These are phyloP conservation scores for Geosmithia flava DNA, from an alignment of 2,329 filamentous ascomycete genomes.

Conservation along the genomic window DNA sequence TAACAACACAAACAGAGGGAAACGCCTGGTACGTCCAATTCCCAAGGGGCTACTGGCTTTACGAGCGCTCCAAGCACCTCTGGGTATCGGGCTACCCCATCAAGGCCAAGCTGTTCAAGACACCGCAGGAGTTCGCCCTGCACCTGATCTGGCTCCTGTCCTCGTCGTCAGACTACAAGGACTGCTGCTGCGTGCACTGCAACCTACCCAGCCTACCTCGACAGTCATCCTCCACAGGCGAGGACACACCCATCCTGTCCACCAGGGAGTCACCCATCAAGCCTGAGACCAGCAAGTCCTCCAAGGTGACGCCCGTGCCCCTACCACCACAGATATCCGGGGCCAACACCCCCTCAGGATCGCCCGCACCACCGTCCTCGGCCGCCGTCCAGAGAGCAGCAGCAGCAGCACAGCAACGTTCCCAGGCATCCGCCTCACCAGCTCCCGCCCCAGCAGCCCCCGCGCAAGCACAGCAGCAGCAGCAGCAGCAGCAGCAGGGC, in stretches of 20 bases:
- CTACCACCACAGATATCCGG: constrained; percentile 16
- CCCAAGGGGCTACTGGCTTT: constrained; percentile 31
- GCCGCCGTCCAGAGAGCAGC: no score
- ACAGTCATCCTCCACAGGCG: constrained; percentile 7
- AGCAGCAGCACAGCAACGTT: neutral
- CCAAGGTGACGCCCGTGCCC: constrained; percentile 23
- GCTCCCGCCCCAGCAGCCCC: constrained; percentile 1
- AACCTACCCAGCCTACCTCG: constrained; percentile 18
- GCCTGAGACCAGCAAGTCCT: neutral
- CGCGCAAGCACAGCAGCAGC: constrained; percentile 5
- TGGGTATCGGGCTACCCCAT: constrained; percentile 36
- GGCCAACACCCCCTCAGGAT: constrained; percentile 10
- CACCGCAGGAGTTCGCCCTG: constrained; percentile 38
- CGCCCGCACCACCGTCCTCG: constrained; percentile 7
- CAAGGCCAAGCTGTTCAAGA: constrained; percentile 36
- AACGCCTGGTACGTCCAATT: constrained; percentile 31
- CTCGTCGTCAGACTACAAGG: constrained; percentile 29
- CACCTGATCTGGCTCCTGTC: constrained; percentile 40
- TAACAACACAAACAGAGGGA: constrained; percentile 17
- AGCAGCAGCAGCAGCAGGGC: constrained; percentile 5
- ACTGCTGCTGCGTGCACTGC: constrained; percentile 40
- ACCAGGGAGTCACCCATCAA: constrained; percentile 6
- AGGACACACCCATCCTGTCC: constrained; percentile 12
- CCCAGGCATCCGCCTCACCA: neutral
- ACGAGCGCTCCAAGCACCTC: constrained; percentile 34